Evolutionary conservation across 169 alveolate genomes (phyloP), one percentile per base, ranked within the genome.

Genomic region (Cryptosporidium xiaoi): DNA sequence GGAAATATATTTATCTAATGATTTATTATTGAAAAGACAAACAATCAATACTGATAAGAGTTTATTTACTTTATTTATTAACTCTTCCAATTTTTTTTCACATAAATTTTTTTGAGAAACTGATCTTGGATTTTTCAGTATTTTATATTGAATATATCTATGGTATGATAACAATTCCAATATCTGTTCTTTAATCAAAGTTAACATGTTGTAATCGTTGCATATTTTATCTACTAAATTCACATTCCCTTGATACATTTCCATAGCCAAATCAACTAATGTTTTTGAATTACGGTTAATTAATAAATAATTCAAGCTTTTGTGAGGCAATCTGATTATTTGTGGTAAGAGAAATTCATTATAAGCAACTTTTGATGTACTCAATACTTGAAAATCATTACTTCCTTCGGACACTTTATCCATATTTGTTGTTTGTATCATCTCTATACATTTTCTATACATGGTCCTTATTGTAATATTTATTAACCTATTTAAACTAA

Each of bases 381-480:
- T 1, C 29, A n/a, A 16, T 5, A 5, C 20, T 53, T 53, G 64
- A 0, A n/a, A 5, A 13, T 53, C 29, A 13, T 33, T 13, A 40
- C 1, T 40, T 8, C 48, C 4, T 8, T 40, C 48, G 0, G 10
- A 40, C 10, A 40, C 1, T 44, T 48, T 40, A 2, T 66, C 64
- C 50, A 2, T 15, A 24, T 68, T 34, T 3, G 24, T 60, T 15
- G 50, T 50, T 1, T 18, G 33, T 1, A 24, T 68, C 18, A 68
- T 16, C 27, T 68, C 83, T 16, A 68, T 27, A 18, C 83, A 68
- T 18, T 68, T 68, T 27, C 50, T 68, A 24, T 20, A 50, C 36
- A 68, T 12, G 27, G 53, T 48, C 18, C n/a, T n/a, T 2, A 51
- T 5, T 13, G 20, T 0, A 16, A 31, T n/a, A 16, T 10, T 10